Evolutionary conservation across 768 basidiomycete genomes (phyloP).

Genomic region (Amanita subjunquillea): DNA sequence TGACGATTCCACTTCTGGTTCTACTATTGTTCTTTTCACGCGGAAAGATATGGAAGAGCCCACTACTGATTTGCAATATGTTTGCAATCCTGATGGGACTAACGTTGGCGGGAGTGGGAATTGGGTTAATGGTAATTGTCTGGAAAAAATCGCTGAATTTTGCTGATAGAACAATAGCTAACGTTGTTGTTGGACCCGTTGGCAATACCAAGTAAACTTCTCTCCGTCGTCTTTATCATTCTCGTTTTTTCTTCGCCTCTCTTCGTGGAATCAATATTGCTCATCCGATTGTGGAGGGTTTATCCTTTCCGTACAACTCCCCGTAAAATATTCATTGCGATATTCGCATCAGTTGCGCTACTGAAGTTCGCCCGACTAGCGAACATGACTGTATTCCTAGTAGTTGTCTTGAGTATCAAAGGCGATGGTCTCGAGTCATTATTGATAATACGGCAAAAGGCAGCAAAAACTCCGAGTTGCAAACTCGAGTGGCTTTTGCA

Average conservation of each 20-base stretch:
- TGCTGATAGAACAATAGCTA: neutral
- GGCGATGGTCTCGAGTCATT: neutral
- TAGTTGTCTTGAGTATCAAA: constrained; percentile 1
- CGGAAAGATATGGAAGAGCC: constrained; percentile 6
- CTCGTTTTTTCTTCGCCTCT: constrained; percentile 9
- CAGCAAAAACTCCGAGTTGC: constrained; percentile 1
- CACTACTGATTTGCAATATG: constrained; percentile 14
- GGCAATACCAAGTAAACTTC: neutral
- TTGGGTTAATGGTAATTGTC: constrained; percentile 7
- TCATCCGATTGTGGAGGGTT: constrained; percentile 13
- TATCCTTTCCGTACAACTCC: constrained; percentile 10
- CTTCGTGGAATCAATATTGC: constrained; percentile 15
- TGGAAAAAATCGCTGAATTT: neutral
- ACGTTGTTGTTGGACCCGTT: neutral
- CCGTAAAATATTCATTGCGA: constrained; percentile 3
- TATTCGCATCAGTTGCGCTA: constrained; percentile 9
- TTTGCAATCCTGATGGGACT: constrained; percentile 13
- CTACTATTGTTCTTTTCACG: constrained; percentile 15
- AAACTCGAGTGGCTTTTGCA: constrained; percentile 13
- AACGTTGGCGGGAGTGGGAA: neutral
- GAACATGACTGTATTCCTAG: constrained; percentile 8
- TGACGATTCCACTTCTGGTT: constrained; percentile 9
- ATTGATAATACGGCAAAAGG: neutral
- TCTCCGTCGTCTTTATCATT: constrained; percentile 4
- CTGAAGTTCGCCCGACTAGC: constrained; percentile 11